phyloP scores from a whole-genome alignment of 768 basidiomycete genomes.

The Phylloporus rhodoxanthus region DNA sequence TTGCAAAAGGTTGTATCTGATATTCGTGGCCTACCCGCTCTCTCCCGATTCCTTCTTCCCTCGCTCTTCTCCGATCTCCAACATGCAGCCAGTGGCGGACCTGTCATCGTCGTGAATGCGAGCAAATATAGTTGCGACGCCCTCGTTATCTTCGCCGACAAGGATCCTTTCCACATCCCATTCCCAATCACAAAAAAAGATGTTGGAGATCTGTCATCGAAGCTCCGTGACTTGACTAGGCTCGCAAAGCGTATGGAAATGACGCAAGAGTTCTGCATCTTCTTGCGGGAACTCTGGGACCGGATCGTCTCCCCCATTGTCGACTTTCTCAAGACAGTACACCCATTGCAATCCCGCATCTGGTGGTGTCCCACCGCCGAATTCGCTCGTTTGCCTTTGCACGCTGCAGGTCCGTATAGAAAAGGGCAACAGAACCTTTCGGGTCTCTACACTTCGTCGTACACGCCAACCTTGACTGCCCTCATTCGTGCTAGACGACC shows the following conservation, averaged over 20 bases:
- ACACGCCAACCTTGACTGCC: constrained; percentile 10
- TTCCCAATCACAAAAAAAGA: too few relatives aligned
- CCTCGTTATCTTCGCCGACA: background rate
- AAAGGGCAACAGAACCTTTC: constrained; percentile 1
- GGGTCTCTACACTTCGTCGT: constrained; percentile 12
- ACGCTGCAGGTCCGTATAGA: too few relatives aligned
- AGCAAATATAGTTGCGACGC: background rate
- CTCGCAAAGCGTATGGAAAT: background rate
- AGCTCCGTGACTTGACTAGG: background rate
- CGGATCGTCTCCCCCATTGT: background rate
- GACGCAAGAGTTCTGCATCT: background rate
- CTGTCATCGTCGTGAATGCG: constrained; percentile 29
- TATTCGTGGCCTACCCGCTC: background rate
- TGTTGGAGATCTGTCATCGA: background rate
- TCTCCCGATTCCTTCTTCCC: background rate
- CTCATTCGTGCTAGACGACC: too few relatives aligned
- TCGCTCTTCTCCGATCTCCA: background rate
- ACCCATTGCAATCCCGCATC: constrained; percentile 1
- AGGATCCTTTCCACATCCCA: constrained; percentile 1
- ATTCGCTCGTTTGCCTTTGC: too few relatives aligned
- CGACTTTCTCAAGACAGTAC: background rate
- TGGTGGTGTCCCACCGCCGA: too few relatives aligned
- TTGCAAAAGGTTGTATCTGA: background rate
- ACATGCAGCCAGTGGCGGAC: background rate
- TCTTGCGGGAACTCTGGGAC: background rate